These are phyloP conservation scores for Curvularia spicifera DNA, from an alignment of 2,329 filamentous ascomycete genomes.

Conservation along the genomic window DNA sequence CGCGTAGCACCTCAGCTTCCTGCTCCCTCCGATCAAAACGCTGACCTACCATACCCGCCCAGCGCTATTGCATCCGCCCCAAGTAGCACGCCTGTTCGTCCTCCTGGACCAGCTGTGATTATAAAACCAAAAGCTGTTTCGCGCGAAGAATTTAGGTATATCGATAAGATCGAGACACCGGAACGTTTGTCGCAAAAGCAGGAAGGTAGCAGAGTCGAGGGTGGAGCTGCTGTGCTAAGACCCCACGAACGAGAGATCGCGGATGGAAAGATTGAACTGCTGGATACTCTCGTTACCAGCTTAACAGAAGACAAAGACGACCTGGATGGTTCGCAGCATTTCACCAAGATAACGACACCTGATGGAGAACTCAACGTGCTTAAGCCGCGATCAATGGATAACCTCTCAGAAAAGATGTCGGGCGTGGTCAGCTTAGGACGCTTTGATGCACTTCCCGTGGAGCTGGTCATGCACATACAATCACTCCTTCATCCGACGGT, in stretches of 20 bases:
- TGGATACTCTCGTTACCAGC: slow-evolving; percentile 72
- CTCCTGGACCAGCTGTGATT: slow-evolving; percentile 54
- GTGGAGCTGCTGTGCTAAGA: slow-evolving; percentile 65
- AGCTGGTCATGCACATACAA: slow-evolving; percentile 76
- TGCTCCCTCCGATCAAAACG: slow-evolving; percentile 22
- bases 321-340: slow-evolving; percentile 64
- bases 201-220: slow-evolving; percentile 59
- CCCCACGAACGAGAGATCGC: slow-evolving; percentile 83
- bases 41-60: slow-evolving; percentile 21
- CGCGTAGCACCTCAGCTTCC: slow-evolving; percentile 18
- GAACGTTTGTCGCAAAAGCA: slow-evolving; percentile 58
- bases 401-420: slow-evolving; percentile 74
- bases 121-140: slow-evolving; percentile 54
- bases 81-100: slow-evolving; percentile 26
- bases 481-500: slow-evolving; percentile 79
- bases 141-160: slow-evolving; percentile 51
- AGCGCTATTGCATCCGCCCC: slow-evolving; percentile 22
- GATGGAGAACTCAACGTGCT: slow-evolving; percentile 71
- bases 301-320: slow-evolving; percentile 81
- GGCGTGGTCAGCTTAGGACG: slow-evolving; percentile 73
- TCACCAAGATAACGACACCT: slow-evolving; percentile 58
- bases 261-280: slow-evolving; percentile 72
- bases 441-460: slow-evolving; percentile 74
- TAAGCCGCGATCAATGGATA: slow-evolving; percentile 69
- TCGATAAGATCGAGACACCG: slow-evolving; percentile 47